Evolutionary conservation across 345 rosid genomes (phyloP).

Genomic region (Capsella bursapastoris): DNA sequence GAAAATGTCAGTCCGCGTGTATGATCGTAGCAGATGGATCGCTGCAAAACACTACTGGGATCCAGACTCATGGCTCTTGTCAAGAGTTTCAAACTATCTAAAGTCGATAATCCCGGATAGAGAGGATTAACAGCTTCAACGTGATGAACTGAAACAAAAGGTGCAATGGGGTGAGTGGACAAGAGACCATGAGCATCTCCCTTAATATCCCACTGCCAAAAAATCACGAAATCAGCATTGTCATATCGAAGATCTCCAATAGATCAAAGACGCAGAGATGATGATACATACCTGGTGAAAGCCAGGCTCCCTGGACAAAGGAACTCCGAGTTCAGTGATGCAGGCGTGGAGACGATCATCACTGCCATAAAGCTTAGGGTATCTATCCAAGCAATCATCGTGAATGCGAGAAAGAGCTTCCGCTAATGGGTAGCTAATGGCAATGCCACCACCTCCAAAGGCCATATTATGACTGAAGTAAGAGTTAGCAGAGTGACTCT

Average conservation of each 20-base stretch:
- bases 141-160: slow-evolving; percentile 89
- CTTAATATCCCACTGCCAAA: slow-evolving; percentile 87
- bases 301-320: slow-evolving; percentile 80
- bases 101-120: slow-evolving; percentile 68
- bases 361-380: slow-evolving; percentile 84
- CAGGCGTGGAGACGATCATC: slow-evolving; percentile 96
- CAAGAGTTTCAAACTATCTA: slow-evolving; percentile 79
- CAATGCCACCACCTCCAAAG: slow-evolving; percentile 96
- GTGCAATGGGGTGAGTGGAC: slow-evolving; percentile 81
- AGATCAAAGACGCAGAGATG: neutral
- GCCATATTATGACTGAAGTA: slow-evolving; percentile 93
- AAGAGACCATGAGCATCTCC: slow-evolving; percentile 83
- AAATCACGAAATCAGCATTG: neutral
- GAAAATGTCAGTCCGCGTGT: slow-evolving; percentile 56
- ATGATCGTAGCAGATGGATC: slow-evolving; percentile 81
- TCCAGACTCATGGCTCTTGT: slow-evolving; percentile 72
- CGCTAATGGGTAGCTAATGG: slow-evolving; percentile 82
- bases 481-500: slow-evolving; percentile 89
- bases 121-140: slow-evolving; percentile 84
- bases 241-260: neutral
- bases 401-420: slow-evolving; percentile 68
- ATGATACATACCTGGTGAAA: slow-evolving; percentile 76
- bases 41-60: slow-evolving; percentile 79
- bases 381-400: slow-evolving; percentile 78
- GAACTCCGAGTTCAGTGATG: slow-evolving; percentile 89